Evolutionary conservation across 208 protist species (phyloP), one percentile per base, ranked within the genome.

Genomic region (Leishmania tropica): DNA sequence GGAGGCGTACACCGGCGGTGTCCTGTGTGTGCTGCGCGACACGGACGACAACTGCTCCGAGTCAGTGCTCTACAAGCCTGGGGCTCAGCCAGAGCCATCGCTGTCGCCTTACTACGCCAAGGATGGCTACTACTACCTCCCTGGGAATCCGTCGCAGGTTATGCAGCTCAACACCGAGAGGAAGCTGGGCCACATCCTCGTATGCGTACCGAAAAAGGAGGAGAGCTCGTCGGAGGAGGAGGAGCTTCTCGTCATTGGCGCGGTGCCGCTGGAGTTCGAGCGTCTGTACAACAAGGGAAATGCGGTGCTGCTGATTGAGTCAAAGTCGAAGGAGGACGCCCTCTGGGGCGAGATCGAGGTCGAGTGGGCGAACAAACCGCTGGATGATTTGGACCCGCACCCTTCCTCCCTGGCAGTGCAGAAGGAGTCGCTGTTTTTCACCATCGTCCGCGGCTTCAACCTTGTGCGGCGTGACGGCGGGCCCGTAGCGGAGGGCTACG

Each of bases 41-140:
- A 95, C 90, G 13, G 93, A 96, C 70, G 94, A 97, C 83, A 96
- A 96, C 86, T 96, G 93, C 89, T 96, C 93, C 48, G 93, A 96
- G 78, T 97, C 94, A 1, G 87, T 92, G 7, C 84, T 96, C 7
- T 96, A 94, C 85, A 79, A 78, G 17, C 83, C 88, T 45, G 89
- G 89, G 19, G 76, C 83, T 19, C 64, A 90, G 37, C 71, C 75
- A 19, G 90, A 92, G 82, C 83, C 92, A n/a, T 96, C 93, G 17
- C 86, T 94, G 40, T 96, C 93, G 31, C 91, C 93, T 5, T 96
- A 93, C 85, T 94, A 95, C 80, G 71, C 80, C 4, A 96, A 95
- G 77, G 90, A 94, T 54, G 94, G 94, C 58, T 96, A 87, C 86
- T 91, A 95, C 87, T 97, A 97, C 77, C 86, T 96, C 35, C 93